Conservation (phyloP, 257 asterid species). For the Solanum chilense region DNA sequence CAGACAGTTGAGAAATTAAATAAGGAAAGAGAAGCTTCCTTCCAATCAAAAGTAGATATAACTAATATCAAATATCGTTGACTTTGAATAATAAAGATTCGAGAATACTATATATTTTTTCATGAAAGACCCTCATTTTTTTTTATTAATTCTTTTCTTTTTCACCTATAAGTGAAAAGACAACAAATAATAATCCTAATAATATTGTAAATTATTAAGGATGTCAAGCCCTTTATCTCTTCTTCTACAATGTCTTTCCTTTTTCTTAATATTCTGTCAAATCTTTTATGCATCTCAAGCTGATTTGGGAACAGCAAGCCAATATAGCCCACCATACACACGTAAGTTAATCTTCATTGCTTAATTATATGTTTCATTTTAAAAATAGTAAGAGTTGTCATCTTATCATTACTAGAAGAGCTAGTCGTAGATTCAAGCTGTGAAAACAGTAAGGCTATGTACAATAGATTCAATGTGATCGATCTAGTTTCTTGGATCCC, state of each 20-base stretch:
- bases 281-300: slow-evolving; percentile 18
- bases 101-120: not conserved
- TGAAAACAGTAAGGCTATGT: too few species aligned
- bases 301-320: slow-evolving; percentile 68
- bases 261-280: slow-evolving; percentile 4
- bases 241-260: slow-evolving; percentile 9
- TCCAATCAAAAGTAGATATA: not conserved
- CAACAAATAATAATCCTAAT: not conserved
- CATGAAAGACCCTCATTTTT: not conserved
- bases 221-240: not conserved
- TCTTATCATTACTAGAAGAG: not conserved
- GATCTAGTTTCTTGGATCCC: not conserved
- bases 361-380: not conserved
- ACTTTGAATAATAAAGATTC: not conserved
- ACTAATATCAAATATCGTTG: not conserved
- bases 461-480: not conserved
- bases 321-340: slow-evolving; percentile 46
- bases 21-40: not conserved
- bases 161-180: not conserved
- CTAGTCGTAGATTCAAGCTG: too few species aligned
- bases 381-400: not conserved
- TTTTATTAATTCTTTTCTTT: not conserved
- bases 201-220: not conserved
- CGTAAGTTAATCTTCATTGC: slow-evolving; percentile 37
- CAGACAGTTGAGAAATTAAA: not conserved